Evolutionary conservation across 345 rosid genomes (phyloP), one percentile per base, ranked within the genome.

Genomic region (Passiflora organensis): DNA sequence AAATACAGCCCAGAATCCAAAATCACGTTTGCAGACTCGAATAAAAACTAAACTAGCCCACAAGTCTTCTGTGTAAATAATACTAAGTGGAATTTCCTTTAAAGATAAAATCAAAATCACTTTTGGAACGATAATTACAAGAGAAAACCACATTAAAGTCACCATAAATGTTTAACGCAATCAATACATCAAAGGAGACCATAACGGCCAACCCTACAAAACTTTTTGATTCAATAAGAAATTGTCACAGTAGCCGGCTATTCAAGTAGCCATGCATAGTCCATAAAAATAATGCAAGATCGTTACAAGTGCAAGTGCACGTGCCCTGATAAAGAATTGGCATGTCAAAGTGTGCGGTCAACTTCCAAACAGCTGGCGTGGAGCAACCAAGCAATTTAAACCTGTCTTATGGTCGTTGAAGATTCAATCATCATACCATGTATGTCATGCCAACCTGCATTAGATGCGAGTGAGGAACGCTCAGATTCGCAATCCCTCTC

Each of bases 391-490:
- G 55, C 16, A 23, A 48, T n/a, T 23, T 11, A 38, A 53, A 20
- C 43, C 13, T 8, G 2, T 39, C 43, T 39, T 14, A 10, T 39
- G 39, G 48, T 38, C 47, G 41, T 45, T 21, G 32, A 44, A 32
- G 56, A 59, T 44, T 43, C 20, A 43, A 58, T 28, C 49, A 45
- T 86, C 79, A 94, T 58, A 94, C 99, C 99, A 89, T 94, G 77
- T 94, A 94, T 34, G 99, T 93, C 99, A 93, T 93, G 38, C 97
- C 95, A 6, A 93, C 99, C 77, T 94, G 97, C 90, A 94, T 89
- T 43, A 94, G 82, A 68, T 94, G 76, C 0, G 96, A 74, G 74
- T 94, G 99, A 41, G 97, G 99, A 41, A 89, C 96, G 2, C 93
- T 94, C 76, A 87, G 64, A 71, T 94, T 89, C 9, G 99, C 96